Evolutionary conservation across 1,139 yeast genomes (phyloP).

Genomic region (Suhomyces terraborum): DNA sequence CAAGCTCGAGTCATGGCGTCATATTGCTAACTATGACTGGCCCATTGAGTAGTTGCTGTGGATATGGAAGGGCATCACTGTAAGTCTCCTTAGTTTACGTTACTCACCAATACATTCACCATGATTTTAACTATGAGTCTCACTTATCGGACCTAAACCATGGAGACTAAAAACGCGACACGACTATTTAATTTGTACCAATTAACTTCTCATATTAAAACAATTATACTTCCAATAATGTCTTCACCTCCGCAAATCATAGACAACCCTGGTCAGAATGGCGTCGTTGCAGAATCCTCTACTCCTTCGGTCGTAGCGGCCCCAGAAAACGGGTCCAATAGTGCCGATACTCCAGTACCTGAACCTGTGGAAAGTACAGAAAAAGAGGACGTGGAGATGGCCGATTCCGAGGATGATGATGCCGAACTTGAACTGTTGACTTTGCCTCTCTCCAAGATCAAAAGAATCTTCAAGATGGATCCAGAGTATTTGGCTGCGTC

Average conservation of each 20-base stretch:
- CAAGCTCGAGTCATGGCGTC: too few relatives aligned
- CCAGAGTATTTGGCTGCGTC: constrained; percentile 79
- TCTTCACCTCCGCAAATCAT: constrained; percentile 10
- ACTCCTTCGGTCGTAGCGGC: neutral
- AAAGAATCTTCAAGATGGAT: constrained; percentile 81
- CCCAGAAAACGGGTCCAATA: constrained; percentile 13
- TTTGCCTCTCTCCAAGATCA: constrained; percentile 80
- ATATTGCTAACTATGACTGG: too few relatives aligned
- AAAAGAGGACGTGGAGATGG: constrained; percentile 1
- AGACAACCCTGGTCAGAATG: constrained; percentile 7
- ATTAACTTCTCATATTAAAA: neutral
- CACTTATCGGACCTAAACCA: too few relatives aligned
- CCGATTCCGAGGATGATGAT: constrained; percentile 19
- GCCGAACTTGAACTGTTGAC: constrained; percentile 28
- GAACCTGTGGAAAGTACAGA: constrained; percentile 6
- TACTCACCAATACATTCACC: too few relatives aligned
- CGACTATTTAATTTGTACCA: too few relatives aligned
- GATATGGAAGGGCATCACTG: too few relatives aligned
- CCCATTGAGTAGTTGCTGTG: too few relatives aligned
- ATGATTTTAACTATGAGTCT: too few relatives aligned
- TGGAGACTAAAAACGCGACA: constrained; percentile 3
- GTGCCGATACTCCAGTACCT: constrained; percentile 13
- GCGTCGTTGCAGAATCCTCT: too few relatives aligned
- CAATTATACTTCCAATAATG: constrained; percentile 8
- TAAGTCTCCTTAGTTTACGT: too few relatives aligned